These are phyloP conservation scores for Cercospora berteroae DNA, from an alignment of 2,329 filamentous ascomycete species.

Conservation along the genomic window DNA sequence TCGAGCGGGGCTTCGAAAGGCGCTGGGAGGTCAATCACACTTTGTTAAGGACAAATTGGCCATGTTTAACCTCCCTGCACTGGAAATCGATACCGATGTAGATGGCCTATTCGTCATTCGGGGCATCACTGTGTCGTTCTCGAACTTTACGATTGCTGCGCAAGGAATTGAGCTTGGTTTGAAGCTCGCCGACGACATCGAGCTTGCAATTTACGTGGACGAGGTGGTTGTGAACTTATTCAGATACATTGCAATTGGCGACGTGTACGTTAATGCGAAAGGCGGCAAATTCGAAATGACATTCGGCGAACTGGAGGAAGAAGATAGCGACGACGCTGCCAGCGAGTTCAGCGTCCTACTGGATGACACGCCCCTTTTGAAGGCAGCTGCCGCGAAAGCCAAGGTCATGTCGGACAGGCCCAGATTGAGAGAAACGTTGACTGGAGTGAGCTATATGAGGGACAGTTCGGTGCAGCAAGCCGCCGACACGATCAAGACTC, in stretches of 20 bases:
- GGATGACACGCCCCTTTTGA: conserved; percentile 47
- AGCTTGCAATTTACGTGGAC: conserved; percentile 53
- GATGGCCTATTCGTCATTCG: conserved; percentile 54
- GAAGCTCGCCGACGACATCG: conserved; percentile 53
- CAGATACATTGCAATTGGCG: conserved; percentile 51
- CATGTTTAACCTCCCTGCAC: conserved; percentile 50
- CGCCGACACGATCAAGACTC: conserved; percentile 42
- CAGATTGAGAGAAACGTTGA: conserved; percentile 38
- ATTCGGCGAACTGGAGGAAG: conserved; percentile 42
- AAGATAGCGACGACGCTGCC: conserved; percentile 39
- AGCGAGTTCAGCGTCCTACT: conserved; percentile 44
- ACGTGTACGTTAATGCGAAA: conserved; percentile 56
- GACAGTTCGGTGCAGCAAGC: conserved; percentile 40
- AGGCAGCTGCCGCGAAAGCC: conserved; percentile 42
- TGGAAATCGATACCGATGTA: conserved; percentile 56
- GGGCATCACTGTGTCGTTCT: conserved; percentile 53
- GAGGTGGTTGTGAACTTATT: conserved; percentile 51
- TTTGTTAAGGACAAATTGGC: conserved; percentile 54
- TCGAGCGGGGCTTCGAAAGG: conserved; percentile 38
- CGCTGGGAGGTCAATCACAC: conserved; percentile 45
- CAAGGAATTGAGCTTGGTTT: conserved; percentile 56
- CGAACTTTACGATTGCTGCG: conserved; percentile 50
- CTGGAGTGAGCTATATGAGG: conserved; percentile 41
- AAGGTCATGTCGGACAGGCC: conserved; percentile 25
- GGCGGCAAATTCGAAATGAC: conserved; percentile 53